phyloP scores from a whole-genome alignment of 352 stramenopile species.

The Lagenidium giganteum region DNA sequence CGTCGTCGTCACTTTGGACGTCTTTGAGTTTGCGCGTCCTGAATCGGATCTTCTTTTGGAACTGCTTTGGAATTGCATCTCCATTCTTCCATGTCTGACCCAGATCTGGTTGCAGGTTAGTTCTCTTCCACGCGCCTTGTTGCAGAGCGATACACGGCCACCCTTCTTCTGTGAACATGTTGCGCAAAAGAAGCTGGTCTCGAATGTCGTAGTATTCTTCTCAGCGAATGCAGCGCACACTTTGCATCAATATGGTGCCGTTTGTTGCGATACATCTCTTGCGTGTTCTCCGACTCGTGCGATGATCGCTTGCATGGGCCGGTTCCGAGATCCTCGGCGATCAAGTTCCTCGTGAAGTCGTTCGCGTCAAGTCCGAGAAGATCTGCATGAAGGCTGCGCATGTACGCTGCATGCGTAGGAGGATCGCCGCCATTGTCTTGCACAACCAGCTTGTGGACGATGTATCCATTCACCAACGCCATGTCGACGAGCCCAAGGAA shows the following conservation, averaged over 20 bases:
- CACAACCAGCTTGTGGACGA: conserved; percentile 10
- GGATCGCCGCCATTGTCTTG: conserved; percentile 1
- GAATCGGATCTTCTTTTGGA: neutral
- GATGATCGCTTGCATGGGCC: neutral
- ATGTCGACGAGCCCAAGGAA: conserved; percentile 21
- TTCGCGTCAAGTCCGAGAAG: too few relatives aligned
- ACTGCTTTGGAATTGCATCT: neutral
- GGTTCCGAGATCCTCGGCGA: conserved; percentile 8
- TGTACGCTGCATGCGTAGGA: conserved; percentile 8
- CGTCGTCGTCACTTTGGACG: too few relatives aligned
- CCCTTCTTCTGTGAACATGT: conserved; percentile 4
- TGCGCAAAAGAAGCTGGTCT: conserved; percentile 13
- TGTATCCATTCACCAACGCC: conserved; percentile 17
- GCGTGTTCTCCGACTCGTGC: neutral
- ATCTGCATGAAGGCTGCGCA: conserved; percentile 4
- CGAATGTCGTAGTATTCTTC: conserved; percentile 9
- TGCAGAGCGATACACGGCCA: conserved; percentile 14
- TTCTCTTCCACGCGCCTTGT: too few relatives aligned
- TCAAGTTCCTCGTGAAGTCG: too few relatives aligned
- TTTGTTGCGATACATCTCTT: too few relatives aligned
- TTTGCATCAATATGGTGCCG: conserved; percentile 6
- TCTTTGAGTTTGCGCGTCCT: neutral
- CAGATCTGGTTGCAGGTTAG: conserved; percentile 3
- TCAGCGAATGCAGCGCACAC: conserved; percentile 7
- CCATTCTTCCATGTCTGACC: conserved; percentile 1